These are phyloP conservation scores for Fusarium denticulatum DNA, from an alignment of 2,329 filamentous ascomycete species.

Conservation along the genomic window DNA sequence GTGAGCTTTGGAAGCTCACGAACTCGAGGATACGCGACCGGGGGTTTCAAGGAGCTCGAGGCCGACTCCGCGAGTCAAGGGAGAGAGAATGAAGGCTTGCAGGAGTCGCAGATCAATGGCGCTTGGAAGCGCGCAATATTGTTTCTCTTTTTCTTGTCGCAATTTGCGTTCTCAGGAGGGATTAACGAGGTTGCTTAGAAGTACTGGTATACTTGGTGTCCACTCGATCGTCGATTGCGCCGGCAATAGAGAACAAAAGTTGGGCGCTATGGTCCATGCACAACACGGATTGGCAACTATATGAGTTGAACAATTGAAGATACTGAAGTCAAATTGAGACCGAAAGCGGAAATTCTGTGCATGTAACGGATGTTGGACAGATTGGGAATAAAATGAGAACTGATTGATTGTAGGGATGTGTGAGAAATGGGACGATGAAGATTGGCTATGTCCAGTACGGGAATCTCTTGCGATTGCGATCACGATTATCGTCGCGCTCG, in stretches of 20 bases:
- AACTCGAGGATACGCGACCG: conserved; percentile 7
- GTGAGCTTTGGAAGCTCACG: conserved; percentile 18
- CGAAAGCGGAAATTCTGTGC: conserved; percentile 5
- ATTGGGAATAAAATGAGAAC: background rate
- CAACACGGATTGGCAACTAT: conserved; percentile 14
- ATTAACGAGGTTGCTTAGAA: background rate
- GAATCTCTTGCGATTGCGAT: background rate
- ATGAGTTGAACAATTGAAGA: conserved; percentile 7
- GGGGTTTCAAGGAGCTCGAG: conserved; percentile 14
- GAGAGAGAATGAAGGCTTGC: background rate
- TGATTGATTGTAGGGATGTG: background rate
- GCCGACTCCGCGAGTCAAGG: conserved; percentile 19
- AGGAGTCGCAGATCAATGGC: background rate
- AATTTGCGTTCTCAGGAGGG: background rate
- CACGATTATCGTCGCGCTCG: background rate
- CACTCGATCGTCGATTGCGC: conserved; percentile 27
- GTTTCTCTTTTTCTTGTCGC: background rate
- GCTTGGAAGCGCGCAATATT: conserved; percentile 9
- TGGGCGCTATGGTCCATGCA: conserved; percentile 26
- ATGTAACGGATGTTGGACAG: background rate
- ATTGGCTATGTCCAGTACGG: background rate
- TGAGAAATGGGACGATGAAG: background rate
- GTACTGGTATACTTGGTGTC: background rate
- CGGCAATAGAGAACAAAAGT: background rate
- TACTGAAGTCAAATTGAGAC: background rate